Percentiles rank a stretch among this genome's conserved stretches.
Evolutionary conservation across 2,329 filamentous ascomycete species (phyloP).

Genomic region (Neopestalotiopsis sp.): DNA sequence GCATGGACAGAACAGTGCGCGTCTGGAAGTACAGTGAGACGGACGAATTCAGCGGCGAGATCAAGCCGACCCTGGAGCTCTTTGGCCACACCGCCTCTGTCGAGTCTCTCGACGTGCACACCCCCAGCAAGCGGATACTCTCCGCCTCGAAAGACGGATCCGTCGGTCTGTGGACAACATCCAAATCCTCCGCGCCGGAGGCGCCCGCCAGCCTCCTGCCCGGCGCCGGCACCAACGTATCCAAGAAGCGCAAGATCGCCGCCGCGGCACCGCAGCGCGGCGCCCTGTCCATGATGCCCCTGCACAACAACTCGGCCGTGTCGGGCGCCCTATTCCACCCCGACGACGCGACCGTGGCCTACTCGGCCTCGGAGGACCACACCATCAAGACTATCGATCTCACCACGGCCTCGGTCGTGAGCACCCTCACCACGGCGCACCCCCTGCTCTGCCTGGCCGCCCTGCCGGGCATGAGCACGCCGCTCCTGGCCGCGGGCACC

Average conservation of each 20-base stretch:
- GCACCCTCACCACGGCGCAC: constrained; percentile 83
- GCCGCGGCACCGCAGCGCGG: constrained; percentile 73
- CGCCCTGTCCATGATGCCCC: constrained; percentile 73
- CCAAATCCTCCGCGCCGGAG: constrained; percentile 75
- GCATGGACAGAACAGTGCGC: constrained; percentile 83
- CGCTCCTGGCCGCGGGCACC: constrained; percentile 75
- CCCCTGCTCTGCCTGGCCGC: constrained; percentile 81
- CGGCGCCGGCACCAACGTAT: constrained; percentile 62
- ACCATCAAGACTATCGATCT: constrained; percentile 90
- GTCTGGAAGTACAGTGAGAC: constrained; percentile 87
- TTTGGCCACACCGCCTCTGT: constrained; percentile 81
- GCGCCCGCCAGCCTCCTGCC: constrained; percentile 75
- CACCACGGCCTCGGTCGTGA: constrained; percentile 78
- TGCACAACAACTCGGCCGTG: constrained; percentile 75
- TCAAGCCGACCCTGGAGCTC: constrained; percentile 79
- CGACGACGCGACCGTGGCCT: constrained; percentile 84
- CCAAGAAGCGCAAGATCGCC: constrained; percentile 78
- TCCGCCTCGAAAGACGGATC: constrained; percentile 84
- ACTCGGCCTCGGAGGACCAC: constrained; percentile 91
- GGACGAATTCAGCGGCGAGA: constrained; percentile 62
- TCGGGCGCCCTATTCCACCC: constrained; percentile 86
- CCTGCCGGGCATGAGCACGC: constrained; percentile 64
- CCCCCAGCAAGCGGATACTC: constrained; percentile 76
- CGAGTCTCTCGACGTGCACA: constrained; percentile 77
- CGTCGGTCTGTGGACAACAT: constrained; percentile 88